Conservation (phyloP, 768 basidiomycete genomes). For the Amanita rubescens region DNA sequence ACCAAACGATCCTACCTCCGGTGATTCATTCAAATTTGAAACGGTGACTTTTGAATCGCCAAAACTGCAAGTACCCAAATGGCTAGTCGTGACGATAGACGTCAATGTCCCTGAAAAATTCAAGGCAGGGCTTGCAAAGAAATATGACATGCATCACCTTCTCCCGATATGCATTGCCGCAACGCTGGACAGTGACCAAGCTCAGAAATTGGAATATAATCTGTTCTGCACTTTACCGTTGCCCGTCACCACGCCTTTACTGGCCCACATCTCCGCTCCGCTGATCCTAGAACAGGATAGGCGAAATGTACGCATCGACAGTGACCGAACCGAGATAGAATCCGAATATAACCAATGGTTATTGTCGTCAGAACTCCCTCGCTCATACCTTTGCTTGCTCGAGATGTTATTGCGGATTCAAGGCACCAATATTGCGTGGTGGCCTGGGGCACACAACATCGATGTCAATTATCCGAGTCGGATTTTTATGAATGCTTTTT, state of each 20-base stretch:
- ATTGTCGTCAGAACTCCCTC: conserved; percentile 26
- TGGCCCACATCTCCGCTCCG: conserved; percentile 39
- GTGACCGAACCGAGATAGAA: conserved; percentile 20
- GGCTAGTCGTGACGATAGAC: neutral
- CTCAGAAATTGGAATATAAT: conserved; percentile 9
- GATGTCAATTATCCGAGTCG: conserved; percentile 13
- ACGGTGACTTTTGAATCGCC: neutral
- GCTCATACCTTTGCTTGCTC: conserved; percentile 32
- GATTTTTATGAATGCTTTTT: conserved; percentile 23
- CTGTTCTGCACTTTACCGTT: conserved; percentile 41
- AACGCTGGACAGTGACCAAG: conserved; percentile 9
- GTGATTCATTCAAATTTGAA: neutral
- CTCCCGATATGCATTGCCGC: conserved; percentile 27
- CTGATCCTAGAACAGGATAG: conserved; percentile 42
- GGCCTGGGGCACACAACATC: conserved; percentile 25
- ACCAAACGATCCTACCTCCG: neutral
- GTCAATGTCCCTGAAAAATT: neutral
- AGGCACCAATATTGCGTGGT: conserved; percentile 24
- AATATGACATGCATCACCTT: conserved; percentile 18
- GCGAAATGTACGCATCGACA: conserved; percentile 35
- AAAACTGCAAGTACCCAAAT: neutral
- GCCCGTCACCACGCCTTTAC: conserved; percentile 30
- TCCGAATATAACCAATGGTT: conserved; percentile 38
- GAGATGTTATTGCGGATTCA: conserved; percentile 15
- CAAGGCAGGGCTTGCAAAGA: neutral